Evolutionary conservation across 140 eudicot genomes (phyloP), one percentile per base, ranked within the genome.

Genomic region (Erigeron philadelphicus): DNA sequence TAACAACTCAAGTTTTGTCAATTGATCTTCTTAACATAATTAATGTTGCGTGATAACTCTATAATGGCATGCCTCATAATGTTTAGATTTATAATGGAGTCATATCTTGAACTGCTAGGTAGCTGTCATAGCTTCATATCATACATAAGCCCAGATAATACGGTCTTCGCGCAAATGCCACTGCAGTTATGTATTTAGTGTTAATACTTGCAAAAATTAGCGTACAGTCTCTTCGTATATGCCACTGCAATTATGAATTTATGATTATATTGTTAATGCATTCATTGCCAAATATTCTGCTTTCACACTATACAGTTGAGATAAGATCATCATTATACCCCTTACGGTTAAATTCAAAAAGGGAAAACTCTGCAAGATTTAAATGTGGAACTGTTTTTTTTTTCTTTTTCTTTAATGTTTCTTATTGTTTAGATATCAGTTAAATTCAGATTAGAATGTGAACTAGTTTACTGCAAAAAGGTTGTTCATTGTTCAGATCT

Each of bases 1-100:
- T 40, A 68, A 52, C n/a, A 25, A 67, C 10, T 58, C 15, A 9
- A 49, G 15, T 56, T 40, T 68, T 55, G 65, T 69, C 54, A 69
- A 42, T 15, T 56, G 47, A 70, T 53, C 23, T 56, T 19, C 56
- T 56, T 21, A 19, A 58, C 35, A 23, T 70, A 66, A 19, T 58
- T 19, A 59, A 21, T 58, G 38, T 31, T 31, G 38, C 38, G 4
- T 31, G 38, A 59, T 8, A 31, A 35, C 58, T 35, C 48, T 11
- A 8, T 57, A 57, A 47, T 7, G 45, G 11, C 61, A 17, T 53
- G 63, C 15, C 40, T 68, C 13, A 17, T 71, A 66, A 46, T 48
- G 59, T 48, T 66, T 23, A 16, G 31, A 4, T 7, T 18, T 3
- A 31, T 31, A 31, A 3, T 31, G 0, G 1, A 31, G 38, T 31